Percentiles rank a stretch among this genome's conserved stretches.
Conservation (phyloP, 2,329 filamentous ascomycete genomes). For the Colletotrichum phormii region DNA sequence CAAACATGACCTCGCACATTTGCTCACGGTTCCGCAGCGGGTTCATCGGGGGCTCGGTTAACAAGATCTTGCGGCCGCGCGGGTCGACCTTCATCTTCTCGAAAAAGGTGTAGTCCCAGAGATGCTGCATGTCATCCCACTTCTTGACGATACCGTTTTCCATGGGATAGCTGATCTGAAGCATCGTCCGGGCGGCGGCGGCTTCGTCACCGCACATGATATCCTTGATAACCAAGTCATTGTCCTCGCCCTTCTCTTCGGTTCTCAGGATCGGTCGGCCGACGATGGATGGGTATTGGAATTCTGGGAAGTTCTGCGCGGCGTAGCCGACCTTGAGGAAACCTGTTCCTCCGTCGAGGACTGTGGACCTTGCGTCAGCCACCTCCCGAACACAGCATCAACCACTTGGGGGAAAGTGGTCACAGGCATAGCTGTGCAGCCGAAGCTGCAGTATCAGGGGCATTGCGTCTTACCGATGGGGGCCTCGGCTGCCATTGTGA, state of each 20-base stretch:
- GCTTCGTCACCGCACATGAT: constrained; percentile 99
- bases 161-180: constrained; percentile 99
- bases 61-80: constrained; percentile 92
- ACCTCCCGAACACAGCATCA: constrained; percentile 23
- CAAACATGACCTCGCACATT: constrained; percentile 99
- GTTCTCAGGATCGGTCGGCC: constrained; percentile 96
- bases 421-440: neutral
- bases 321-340: constrained; percentile 99
- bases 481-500: constrained; percentile 64
- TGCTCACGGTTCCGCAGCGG: constrained; percentile 95
- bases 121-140: constrained; percentile 99
- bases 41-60: constrained; percentile 98
- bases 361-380: constrained; percentile 58
- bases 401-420: neutral
- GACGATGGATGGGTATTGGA: constrained; percentile 98
- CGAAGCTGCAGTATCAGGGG: neutral
- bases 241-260: constrained; percentile 77
- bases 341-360: constrained; percentile 99
- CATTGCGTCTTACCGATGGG: constrained; percentile 62
- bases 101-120: constrained; percentile 99
- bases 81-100: constrained; percentile 97
- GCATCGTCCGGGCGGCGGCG: constrained; percentile 93
- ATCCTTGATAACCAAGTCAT: constrained; percentile 83
- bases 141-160: constrained; percentile 99
- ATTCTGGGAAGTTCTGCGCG: constrained; percentile 98